phyloP scores from a whole-genome alignment of 352 stramenopile species.

The Elongisporangium prolatum region DNA sequence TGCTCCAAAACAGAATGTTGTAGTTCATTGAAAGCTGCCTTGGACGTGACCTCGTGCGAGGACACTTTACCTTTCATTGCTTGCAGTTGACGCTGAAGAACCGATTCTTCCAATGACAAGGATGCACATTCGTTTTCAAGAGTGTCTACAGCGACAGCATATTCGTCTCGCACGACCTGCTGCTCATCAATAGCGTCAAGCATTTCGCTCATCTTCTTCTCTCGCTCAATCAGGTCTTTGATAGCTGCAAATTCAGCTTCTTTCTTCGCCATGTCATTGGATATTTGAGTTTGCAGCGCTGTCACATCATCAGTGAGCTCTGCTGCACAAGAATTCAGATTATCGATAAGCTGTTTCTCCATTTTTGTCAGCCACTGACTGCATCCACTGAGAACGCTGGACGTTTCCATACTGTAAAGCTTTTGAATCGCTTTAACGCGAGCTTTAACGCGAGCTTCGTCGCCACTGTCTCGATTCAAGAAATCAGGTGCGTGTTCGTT shows the following conservation, averaged over 20 bases:
- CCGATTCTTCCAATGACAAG: constrained; percentile 59
- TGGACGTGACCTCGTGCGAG: constrained; percentile 7
- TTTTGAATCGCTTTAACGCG: constrained; percentile 32
- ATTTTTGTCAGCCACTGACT: constrained; percentile 60
- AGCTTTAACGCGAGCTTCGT: constrained; percentile 23
- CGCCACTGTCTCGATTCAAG: constrained; percentile 34
- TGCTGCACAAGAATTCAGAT: constrained; percentile 25
- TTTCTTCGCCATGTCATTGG: constrained; percentile 30
- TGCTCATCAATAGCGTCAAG: constrained; percentile 81
- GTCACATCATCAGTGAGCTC: constrained; percentile 42
- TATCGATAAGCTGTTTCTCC: constrained; percentile 39
- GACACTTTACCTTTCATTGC: constrained; percentile 41
- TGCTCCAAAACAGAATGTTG: constrained; percentile 37
- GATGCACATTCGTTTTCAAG: constrained; percentile 58
- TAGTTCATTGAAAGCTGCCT: constrained; percentile 23
- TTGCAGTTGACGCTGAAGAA: constrained; percentile 55
- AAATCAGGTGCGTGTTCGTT: constrained; percentile 31
- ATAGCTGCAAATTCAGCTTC: constrained; percentile 55
- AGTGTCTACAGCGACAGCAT: constrained; percentile 40
- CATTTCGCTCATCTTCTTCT: constrained; percentile 61
- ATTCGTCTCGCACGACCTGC: constrained; percentile 58
- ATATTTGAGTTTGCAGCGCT: constrained; percentile 29
- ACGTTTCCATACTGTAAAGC: constrained; percentile 38
- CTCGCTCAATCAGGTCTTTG: constrained; percentile 60
- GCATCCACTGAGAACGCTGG: constrained; percentile 49